Percentiles rank a stretch among this genome's conserved stretches.
These are phyloP conservation scores for Penicillium subrubescens DNA, from an alignment of 495 filamentous ascomycete species.

Conservation along the genomic window DNA sequence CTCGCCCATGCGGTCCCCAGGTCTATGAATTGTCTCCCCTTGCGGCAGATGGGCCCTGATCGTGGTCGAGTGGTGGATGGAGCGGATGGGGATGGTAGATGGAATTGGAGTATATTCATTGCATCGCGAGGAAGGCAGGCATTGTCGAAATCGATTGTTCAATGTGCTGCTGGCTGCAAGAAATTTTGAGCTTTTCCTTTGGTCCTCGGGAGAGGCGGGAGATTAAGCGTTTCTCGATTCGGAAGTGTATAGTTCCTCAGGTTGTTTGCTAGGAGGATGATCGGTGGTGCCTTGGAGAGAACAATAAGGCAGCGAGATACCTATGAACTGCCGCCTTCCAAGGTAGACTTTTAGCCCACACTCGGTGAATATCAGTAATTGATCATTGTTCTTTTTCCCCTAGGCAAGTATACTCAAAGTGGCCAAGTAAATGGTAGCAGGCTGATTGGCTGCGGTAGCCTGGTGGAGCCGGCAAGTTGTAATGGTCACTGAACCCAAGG, in stretches of 20 bases:
- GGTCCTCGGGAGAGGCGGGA: not conserved
- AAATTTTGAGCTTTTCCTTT: not conserved
- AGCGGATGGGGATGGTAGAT: not conserved
- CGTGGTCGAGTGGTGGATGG: not conserved
- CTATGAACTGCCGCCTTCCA: not conserved
- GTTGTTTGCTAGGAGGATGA: not conserved
- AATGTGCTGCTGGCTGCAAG: not conserved
- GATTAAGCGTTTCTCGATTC: not conserved
- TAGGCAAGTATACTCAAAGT: not conserved
- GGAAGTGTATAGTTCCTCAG: not conserved
- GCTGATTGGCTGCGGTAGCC: slow-evolving; percentile 21
- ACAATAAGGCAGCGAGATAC: not conserved
- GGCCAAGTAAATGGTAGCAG: slow-evolving; percentile 21
- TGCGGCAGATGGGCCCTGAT: not conserved
- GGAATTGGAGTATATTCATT: not conserved
- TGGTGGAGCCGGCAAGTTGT: slow-evolving; percentile 21
- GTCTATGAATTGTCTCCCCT: not conserved
- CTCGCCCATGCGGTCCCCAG: not conserved
- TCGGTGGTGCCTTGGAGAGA: not conserved
- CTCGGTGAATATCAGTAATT: not conserved
- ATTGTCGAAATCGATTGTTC: not conserved
- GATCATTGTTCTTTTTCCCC: no score
- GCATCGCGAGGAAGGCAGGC: not conserved
- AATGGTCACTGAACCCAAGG: slow-evolving; percentile 21
- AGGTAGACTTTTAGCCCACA: not conserved